Base-by-base conservation (phyloP, 805 yeast species). In the Hyphopichia homilentoma region DNA sequence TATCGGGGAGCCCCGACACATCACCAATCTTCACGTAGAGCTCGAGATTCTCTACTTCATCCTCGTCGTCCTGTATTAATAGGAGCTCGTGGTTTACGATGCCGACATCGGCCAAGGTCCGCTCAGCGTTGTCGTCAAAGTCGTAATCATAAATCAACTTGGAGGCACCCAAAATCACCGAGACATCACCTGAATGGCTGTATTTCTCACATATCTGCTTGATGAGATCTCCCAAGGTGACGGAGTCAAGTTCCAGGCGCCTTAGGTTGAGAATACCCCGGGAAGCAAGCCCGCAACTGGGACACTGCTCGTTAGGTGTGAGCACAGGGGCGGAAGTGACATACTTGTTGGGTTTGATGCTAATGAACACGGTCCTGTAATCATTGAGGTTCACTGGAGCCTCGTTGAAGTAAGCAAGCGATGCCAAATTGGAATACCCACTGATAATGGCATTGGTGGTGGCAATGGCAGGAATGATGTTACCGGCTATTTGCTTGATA, bases 391-490 rank as follows among this genome's bases (percentile, higher is more conserved):
- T 33, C 3, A 41, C 37, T 55, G 33, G 24, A 4, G 35, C 34
- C 18, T 55, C 43, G 2, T 49, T 46, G 43, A 62, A 82, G 48
- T 33, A 77, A 54, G 53, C 74, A 29, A 88, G 59, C 0, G 95
- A 83, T 23, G 81, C 77, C 24, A 90, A 54, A 3, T 88, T 80
- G 11, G 93, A 82, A 44, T 87, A 73, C 0, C 98, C 98, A 0
- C 96, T 88, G 45, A 93, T 81, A 9, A 93, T 81, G 1, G 98
- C 97, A 56, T 93, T 93, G 3, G 97, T 90, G 2, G 98, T 93
- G 5, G 98, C 97, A 45, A 94, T 89, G 0, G 98, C 98, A 0
- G 99, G 98, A 25, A 93, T 93, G 47, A 93, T 93, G 57, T 90
- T 93, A 5, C 99, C 99, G 0, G 98, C 98, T 42, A 90, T 88